Evolutionary conservation across 192 early-diverging fungal species (phyloP), one percentile per base, ranked within the genome.

Genomic region (Coemansia sp.): DNA sequence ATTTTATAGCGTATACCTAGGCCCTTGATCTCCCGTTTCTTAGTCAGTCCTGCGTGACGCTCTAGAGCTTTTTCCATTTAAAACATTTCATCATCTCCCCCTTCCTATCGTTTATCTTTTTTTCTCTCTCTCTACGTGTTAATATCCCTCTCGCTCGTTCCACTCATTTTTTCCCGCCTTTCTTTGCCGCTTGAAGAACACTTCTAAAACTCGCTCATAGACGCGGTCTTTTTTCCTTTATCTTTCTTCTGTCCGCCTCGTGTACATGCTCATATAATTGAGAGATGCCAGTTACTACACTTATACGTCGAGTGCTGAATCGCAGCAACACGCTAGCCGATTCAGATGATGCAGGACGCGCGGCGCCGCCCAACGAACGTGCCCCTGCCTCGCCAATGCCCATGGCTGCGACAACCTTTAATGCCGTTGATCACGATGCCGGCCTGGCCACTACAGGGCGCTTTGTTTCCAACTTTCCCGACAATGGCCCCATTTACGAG

Each of bases 291-390:
- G 65, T 69, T 22, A 31, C 77, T 14, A 74, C 68, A 2, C 73
- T 79, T 67, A 38, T 79, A 38, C 67, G 64, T 6, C 77, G 77
- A 4, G 59, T 79, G 63, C 65, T 79, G 32, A 74, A 74, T 64
- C 67, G 77, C 25, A 47, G 71, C 65, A 61, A 56, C 39, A 53
- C 64, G n/a, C 11, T 58, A n/a, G 56, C 56, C 6, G 64, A 51
- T n/a, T 54, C 60, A 3, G 22, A 62, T 43, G 56, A 65, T 40
- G 63, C 14, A 7, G 38, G 31, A 31, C 51, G 51, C 51, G 4
- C 46, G 2, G 11, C 54, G 11, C 54, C 31, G 4, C 10, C 20
- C 29, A 31, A 57, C 19, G 32, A 11, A 25, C 25, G 57, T 42
- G 22, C 41, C n/a, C 32, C 59, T 60, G 19, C 41, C 29, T 60